Evolutionary conservation across 208 protist species (phyloP).

Genomic region (Trypanosoma platydactyli): DNA sequence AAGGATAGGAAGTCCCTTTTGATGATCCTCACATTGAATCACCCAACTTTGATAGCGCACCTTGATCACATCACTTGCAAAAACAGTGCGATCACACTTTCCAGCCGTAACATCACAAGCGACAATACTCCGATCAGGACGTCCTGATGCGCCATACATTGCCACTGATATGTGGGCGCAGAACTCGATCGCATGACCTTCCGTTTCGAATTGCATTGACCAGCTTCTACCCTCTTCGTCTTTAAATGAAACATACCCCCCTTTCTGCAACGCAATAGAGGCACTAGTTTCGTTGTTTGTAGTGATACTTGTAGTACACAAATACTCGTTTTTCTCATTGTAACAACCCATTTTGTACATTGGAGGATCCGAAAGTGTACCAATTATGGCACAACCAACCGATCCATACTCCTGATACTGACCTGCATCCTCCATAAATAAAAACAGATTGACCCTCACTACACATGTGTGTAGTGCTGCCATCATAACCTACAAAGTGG

Average conservation of each 20-base stretch:
- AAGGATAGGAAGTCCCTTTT: constrained; percentile 42
- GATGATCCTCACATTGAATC: constrained; percentile 37
- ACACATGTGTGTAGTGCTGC: constrained; percentile 50
- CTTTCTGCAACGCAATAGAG: constrained; percentile 50
- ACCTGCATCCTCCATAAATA: constrained; percentile 38
- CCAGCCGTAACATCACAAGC: constrained; percentile 49
- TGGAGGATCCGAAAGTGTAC: constrained; percentile 32
- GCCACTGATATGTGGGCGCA: constrained; percentile 62
- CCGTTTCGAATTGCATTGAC: constrained; percentile 62
- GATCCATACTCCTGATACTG: constrained; percentile 59
- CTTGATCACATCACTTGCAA: constrained; percentile 59
- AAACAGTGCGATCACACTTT: constrained; percentile 47
- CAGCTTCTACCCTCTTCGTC: constrained; percentile 62
- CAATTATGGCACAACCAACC: constrained; percentile 63
- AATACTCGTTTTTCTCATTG: constrained; percentile 60
- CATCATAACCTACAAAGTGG: constrained; percentile 23
- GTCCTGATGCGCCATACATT: constrained; percentile 67
- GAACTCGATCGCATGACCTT: constrained; percentile 47
- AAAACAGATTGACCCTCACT: constrained; percentile 46
- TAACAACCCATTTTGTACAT: constrained; percentile 81
- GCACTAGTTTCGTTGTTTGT: constrained; percentile 69
- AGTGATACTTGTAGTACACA: constrained; percentile 64
- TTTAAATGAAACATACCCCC: constrained; percentile 64
- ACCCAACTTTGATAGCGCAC: constrained; percentile 63
- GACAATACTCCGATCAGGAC: constrained; percentile 53